These are phyloP conservation scores for Cruciata laevipes DNA, from an alignment of 257 asterid species.

Conservation along the genomic window DNA sequence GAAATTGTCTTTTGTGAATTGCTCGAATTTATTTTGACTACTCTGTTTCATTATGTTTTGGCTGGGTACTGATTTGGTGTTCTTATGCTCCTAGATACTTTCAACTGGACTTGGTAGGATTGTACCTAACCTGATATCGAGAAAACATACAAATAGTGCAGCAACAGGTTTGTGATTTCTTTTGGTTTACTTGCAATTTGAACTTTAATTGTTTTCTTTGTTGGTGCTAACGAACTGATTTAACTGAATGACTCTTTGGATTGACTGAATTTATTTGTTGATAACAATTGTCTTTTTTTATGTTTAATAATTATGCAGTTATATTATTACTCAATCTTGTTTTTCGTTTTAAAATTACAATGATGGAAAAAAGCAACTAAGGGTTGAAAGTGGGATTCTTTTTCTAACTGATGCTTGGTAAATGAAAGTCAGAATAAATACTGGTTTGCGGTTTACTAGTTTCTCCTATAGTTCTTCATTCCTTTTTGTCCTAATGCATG, in stretches of 20 bases:
- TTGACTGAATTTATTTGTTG: background rate
- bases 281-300: background rate
- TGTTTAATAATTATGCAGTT: background rate
- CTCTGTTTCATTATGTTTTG: background rate
- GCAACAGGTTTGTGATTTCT: slow-evolving; percentile 51
- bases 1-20: background rate
- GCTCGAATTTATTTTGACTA: background rate
- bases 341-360: background rate
- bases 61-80: slow-evolving; percentile 15
- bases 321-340: background rate
- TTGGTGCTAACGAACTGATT: background rate
- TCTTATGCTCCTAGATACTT: slow-evolving; percentile 46
- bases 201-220: background rate
- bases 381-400: background rate
- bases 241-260: background rate
- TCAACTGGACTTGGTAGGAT: slow-evolving; percentile 98
- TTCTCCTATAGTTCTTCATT: background rate
- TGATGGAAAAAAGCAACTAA: background rate
- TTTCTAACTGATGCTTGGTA: background rate
- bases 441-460: background rate
- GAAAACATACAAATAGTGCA: slow-evolving; percentile 95
- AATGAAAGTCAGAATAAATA: no score
- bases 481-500: background rate
- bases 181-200: background rate
- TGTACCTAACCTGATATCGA: slow-evolving; percentile 90